Evolutionary conservation across 345 rosid species (phyloP).

Genomic region (Boechera stricta): DNA sequence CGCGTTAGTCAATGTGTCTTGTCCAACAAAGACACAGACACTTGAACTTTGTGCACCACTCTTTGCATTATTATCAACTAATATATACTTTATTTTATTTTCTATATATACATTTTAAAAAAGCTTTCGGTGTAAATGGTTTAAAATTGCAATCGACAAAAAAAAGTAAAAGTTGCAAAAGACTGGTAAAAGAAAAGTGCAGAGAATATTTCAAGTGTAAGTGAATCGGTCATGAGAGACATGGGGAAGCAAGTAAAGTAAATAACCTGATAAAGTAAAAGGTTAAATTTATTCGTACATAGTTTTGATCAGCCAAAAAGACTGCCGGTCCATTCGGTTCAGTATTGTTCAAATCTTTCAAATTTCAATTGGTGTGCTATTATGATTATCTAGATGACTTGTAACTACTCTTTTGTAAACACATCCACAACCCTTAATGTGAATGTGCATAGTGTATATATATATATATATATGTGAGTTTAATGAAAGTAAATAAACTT

Average conservation of each 20-base stretch:
- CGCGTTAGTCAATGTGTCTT: conserved; percentile 40
- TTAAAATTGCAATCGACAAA: conserved; percentile 23
- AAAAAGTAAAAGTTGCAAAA: conserved; percentile 28
- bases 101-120: too few species aligned
- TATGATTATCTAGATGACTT: neutral
- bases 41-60: conserved; percentile 48
- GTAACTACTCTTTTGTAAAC: neutral
- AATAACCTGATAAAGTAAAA: conserved; percentile 37
- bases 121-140: conserved; percentile 40
- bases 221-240: conserved; percentile 35
- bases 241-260: conserved; percentile 36
- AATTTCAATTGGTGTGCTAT: neutral
- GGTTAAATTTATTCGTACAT: conserved; percentile 4
- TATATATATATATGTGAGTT: neutral
- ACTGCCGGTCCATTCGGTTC: conserved; percentile 24
- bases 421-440: neutral
- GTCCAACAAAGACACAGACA: conserved; percentile 42
- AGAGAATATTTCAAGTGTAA: conserved; percentile 44
- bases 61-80: conserved; percentile 15
- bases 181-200: conserved; percentile 46
- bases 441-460: neutral
- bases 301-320: conserved; percentile 28
- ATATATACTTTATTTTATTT: neutral
- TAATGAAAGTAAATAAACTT: conserved; percentile 21
- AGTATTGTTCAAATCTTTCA: too few species aligned